These are phyloP conservation scores for Fusarium verrucosum DNA, from an alignment of 2,329 filamentous ascomycete species.

Conservation along the genomic window DNA sequence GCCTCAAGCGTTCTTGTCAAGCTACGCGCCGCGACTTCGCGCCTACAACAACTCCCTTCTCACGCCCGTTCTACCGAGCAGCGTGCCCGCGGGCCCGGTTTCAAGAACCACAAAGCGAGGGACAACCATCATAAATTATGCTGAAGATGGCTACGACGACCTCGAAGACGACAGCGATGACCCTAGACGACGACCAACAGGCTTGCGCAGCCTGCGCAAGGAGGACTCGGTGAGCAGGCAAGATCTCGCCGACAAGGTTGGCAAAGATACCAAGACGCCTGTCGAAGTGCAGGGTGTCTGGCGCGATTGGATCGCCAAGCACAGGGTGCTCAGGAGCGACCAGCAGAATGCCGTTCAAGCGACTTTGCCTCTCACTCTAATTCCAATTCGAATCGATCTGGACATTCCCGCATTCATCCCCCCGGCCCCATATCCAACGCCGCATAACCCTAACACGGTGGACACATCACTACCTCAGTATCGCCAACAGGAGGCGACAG, in stretches of 20 bases:
- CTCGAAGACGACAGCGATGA: slow-evolving; percentile 78
- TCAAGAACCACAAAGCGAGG: slow-evolving; percentile 95
- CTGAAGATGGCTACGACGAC: slow-evolving; percentile 93
- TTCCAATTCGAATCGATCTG: slow-evolving; percentile 95
- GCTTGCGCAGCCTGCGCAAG: slow-evolving; percentile 81
- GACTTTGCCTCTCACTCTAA: slow-evolving; percentile 84
- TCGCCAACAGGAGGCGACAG: slow-evolving; percentile 78
- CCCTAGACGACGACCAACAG: slow-evolving; percentile 79
- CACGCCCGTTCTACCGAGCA: slow-evolving; percentile 81
- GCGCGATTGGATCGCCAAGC: slow-evolving; percentile 93
- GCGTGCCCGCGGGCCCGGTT: slow-evolving; percentile 69
- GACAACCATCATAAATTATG: slow-evolving; percentile 96
- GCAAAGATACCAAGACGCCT: slow-evolving; percentile 81
- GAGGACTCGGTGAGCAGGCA: slow-evolving; percentile 73
- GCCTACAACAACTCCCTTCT: slow-evolving; percentile 92
- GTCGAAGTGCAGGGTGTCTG: slow-evolving; percentile 90
- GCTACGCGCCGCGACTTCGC: slow-evolving; percentile 89
- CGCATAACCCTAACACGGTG: slow-evolving; percentile 65
- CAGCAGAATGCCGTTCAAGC: slow-evolving; percentile 72
- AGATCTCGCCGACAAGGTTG: slow-evolving; percentile 77
- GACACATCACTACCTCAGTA: slow-evolving; percentile 82
- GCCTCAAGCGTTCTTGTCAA: slow-evolving; percentile 89
- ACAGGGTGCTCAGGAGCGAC: slow-evolving; percentile 63
- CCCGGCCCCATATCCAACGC: slow-evolving; percentile 69
- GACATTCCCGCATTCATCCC: slow-evolving; percentile 84